Base-by-base conservation (phyloP, 495 filamentous ascomycete species). In the Glutinoglossum americanum region DNA sequence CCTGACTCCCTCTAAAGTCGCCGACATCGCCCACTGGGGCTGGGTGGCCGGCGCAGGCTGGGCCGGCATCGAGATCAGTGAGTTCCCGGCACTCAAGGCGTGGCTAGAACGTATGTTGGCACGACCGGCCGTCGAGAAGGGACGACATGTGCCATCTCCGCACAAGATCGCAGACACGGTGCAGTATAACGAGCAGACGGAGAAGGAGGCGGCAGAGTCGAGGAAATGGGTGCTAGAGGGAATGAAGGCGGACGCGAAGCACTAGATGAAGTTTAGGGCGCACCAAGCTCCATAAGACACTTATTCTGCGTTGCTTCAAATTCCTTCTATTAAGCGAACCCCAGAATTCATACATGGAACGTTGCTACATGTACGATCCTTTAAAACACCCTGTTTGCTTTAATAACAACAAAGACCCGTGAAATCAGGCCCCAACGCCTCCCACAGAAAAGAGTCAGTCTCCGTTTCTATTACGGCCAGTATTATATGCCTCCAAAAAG, bases 21-120 rank as follows among this genome's bases (percentile, higher is more conserved):
- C 89, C 0, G 89, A 96, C 67, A 82, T 94, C 53, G 73, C 87
- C 47, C 78, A 78, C 63, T 90, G 80, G 78, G 83, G 85, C 9
- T 94, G 87, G 85, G 71, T 87, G 6, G 69, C 74, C 19, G 58
- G 70, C 6, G 71, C 73, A 35, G 81, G 75, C 37, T 89, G 82
- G 80, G 75, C 84, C 0, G 87, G 85, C 10, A 63, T 95, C 7
- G 76, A 84, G 28, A 77, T 93, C 54, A 5, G 4, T 54, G 82
- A 90, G 61, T 94, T 92, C 65, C 86, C 87, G 0, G 65, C 71
- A 6, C 61, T 83, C 57, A 76, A 80, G 32, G 74, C 76, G n/a
- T 92, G 87, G 74, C 67, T 80, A 32, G 70, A 84, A 51, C 68
- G 72, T 28, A 73, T 96, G 71, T 66, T 78, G 6, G 71, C 73